Base-by-base conservation (phyloP, 805 yeast species). In the Cyberlindnera galapagoensis region DNA sequence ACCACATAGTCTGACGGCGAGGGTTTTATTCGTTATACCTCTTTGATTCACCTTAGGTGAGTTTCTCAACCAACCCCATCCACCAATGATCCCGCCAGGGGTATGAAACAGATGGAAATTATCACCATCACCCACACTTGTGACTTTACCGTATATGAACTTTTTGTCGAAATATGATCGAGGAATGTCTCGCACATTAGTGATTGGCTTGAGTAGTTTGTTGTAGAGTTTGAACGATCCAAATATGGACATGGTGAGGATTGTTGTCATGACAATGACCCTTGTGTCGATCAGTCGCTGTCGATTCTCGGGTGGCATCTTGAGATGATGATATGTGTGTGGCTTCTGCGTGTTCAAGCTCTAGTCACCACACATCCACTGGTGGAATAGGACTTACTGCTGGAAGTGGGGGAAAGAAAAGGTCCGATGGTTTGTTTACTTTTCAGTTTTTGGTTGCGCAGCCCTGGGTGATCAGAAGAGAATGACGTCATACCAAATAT, bases 71-170 rank as follows among this genome's bases (percentile, higher is more conserved):
- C 95, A 84, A 9, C 94, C 88, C 98, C 98, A 92, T 0, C 98
- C 98, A 3, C 80, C 74, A 2, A 78, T 47, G 0, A 67, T 39
- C 0, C 98, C 97, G 4, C 97, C 97, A 0, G 98, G 98, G 0
- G 94, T 76, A 54, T 92, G 98, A 51, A 67, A 92, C 42, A 92
- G 74, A 38, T 88, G 82, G 58, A 92, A 90, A 55, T 90, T 90
- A 54, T 92, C 98, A 11, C 95, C 96, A 56, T 88, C 97, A 0
- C 96, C 96, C 0, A 88, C 97, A 3, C 92, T 65, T 0, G 95
- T 82, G 4, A 88, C 96, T 39, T 67, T 67, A 1, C 97, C 97
- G 22, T 63, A 61, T 5, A 78, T 41, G 47, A 69, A 67, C 20
- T 67, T 55, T 9, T 52, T 58, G 11, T 66, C 61, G 38, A 74